Conservation (phyloP, 2,329 filamentous ascomycete genomes). For the Diaporthe sp. region DNA sequence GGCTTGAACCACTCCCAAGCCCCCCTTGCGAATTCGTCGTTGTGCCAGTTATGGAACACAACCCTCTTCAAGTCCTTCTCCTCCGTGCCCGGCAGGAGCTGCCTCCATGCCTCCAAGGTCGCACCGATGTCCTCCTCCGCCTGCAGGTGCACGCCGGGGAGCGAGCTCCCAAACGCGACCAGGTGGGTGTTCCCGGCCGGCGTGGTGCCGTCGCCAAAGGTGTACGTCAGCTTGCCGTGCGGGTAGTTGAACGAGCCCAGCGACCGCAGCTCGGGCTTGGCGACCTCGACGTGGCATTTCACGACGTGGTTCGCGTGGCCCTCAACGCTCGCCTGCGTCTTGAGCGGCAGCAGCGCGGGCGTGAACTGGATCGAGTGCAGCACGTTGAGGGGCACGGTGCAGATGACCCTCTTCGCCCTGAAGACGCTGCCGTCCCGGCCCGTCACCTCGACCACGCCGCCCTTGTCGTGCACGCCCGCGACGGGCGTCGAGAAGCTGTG, state of each 20-base stretch:
- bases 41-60: conserved; percentile 39
- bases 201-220: conserved; percentile 59
- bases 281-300: conserved; percentile 62
- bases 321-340: conserved; percentile 51
- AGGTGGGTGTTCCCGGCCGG: conserved; percentile 62
- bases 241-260: conserved; percentile 59
- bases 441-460: conserved; percentile 50
- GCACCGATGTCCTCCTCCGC: conserved; percentile 56
- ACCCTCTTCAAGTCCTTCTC: conserved; percentile 47
- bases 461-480: conserved; percentile 48
- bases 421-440: conserved; percentile 50
- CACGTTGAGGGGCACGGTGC: conserved; percentile 60
- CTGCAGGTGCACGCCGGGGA: conserved; percentile 56
- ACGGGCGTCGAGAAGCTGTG: conserved; percentile 59
- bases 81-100: conserved; percentile 19
- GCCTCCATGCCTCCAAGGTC: conserved; percentile 31
- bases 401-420: conserved; percentile 52
- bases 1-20: conserved; percentile 40
- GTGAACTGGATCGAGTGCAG: conserved; percentile 56
- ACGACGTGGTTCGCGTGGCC: conserved; percentile 61
- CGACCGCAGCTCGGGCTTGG: conserved; percentile 56
- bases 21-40: conserved; percentile 35
- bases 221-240: conserved; percentile 57
- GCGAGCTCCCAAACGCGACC: conserved; percentile 58
- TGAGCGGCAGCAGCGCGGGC: conserved; percentile 53